Conservation (phyloP, 805 yeast species). For the Ogataea nitratoaversa region DNA sequence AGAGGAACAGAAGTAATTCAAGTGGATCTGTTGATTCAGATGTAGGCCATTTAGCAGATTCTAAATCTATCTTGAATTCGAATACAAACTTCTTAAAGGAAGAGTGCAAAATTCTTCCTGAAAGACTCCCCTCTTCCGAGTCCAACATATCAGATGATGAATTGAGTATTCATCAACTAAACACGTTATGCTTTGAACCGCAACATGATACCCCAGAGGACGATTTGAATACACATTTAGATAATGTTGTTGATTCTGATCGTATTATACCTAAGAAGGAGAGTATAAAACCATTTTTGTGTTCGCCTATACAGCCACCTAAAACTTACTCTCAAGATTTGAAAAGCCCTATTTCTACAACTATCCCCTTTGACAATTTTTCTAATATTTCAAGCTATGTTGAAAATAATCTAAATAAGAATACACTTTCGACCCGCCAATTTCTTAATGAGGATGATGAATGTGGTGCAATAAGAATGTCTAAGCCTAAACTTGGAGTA, state of each 20-base stretch:
- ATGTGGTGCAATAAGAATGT: not conserved
- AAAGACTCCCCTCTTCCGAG: not conserved
- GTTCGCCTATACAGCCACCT: no score
- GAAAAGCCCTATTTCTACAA: not conserved
- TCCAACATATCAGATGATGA: not conserved
- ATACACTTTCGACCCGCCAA: not conserved
- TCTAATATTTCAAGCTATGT: slow-evolving; percentile 5
- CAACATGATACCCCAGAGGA: slow-evolving; percentile 18
- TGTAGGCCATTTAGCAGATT: no score
- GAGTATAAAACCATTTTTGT: no score
- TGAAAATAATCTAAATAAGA: slow-evolving; percentile 3
- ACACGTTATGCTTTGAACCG: slow-evolving; percentile 18
- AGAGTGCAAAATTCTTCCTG: no score
- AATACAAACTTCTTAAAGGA: no score
- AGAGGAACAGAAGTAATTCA: not conserved
- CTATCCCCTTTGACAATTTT: slow-evolving; percentile 1
- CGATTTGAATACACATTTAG: slow-evolving; percentile 1
- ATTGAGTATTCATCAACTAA: slow-evolving; percentile 3
- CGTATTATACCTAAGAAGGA: no score
- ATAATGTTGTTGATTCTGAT: not conserved
- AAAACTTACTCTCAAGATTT: no score
- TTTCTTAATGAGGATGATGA: not conserved
- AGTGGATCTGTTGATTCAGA: no score
- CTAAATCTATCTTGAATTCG: not conserved
- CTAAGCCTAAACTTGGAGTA: not conserved